Evolutionary conservation across 2,329 filamentous ascomycete genomes (phyloP).

Genomic region (Fusarium sulawesiense): DNA sequence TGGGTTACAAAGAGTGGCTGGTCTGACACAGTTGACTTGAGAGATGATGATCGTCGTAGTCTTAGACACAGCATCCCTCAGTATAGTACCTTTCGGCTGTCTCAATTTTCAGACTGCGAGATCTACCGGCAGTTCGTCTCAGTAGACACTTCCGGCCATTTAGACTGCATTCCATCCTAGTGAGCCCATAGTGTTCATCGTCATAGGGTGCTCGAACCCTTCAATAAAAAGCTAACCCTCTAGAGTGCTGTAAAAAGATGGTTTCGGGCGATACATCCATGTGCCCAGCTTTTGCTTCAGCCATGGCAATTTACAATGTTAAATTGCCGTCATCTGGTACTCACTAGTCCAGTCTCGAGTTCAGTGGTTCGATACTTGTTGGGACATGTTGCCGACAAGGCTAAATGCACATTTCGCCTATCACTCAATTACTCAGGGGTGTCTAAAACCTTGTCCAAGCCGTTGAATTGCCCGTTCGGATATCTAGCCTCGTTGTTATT

Average conservation of each 20-base stretch:
- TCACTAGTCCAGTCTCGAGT: background rate
- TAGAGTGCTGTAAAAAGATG: background rate
- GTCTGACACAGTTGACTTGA: slow-evolving; percentile 9
- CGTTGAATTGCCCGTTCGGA: background rate
- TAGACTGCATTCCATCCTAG: slow-evolving; percentile 3
- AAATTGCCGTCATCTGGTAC: background rate
- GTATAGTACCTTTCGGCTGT: slow-evolving; percentile 1
- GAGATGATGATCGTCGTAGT: slow-evolving; percentile 2
- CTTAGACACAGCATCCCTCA: slow-evolving; percentile 19
- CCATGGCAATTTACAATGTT: background rate
- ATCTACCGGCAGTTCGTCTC: background rate
- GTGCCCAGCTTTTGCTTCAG: background rate
- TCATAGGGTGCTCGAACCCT: background rate
- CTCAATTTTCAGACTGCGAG: slow-evolving; percentile 5
- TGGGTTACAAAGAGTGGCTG: slow-evolving; percentile 1
- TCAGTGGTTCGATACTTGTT: background rate
- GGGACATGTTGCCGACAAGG: background rate
- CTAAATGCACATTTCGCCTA: background rate
- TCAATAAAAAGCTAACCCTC: background rate
- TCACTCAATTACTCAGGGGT: background rate
- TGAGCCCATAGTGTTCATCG: background rate
- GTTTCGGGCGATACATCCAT: background rate
- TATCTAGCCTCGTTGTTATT: background rate
- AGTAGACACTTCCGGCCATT: background rate
- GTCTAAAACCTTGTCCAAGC: background rate